phyloP scores from a whole-genome alignment of 805 yeast species.

The Candida michaelii region DNA sequence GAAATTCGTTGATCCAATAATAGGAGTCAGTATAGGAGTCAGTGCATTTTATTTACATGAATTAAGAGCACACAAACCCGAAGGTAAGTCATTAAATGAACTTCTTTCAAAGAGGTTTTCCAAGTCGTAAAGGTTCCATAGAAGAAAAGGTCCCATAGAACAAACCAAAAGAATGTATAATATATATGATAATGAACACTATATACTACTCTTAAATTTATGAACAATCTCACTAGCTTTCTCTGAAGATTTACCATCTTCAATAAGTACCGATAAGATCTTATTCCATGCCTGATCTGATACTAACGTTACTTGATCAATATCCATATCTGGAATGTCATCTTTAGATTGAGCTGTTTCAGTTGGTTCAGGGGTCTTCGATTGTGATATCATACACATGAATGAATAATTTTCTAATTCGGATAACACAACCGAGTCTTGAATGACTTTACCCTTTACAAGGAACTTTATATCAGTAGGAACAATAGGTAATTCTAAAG shows the following conservation, averaged over 20 bases:
- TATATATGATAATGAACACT: constrained; percentile 2
- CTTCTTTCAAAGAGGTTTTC: constrained; percentile 1
- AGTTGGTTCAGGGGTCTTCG: constrained; percentile 11
- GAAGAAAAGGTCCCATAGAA: background rate
- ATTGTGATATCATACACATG: constrained; percentile 44
- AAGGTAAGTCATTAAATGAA: constrained; percentile 55
- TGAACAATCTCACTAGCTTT: constrained; percentile 19
- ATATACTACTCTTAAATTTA: constrained; percentile 17
- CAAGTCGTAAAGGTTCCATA: background rate
- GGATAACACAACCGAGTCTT: constrained; percentile 44
- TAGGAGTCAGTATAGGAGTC: constrained; percentile 62
- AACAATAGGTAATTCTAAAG: constrained; percentile 27
- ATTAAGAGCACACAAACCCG: constrained; percentile 51
- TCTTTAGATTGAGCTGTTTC: background rate
- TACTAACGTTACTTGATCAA: constrained; percentile 9
- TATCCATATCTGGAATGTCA: constrained; percentile 10
- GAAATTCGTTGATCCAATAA: constrained; percentile 61
- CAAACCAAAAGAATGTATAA: background rate
- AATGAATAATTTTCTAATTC: constrained; percentile 27
- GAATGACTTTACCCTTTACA: constrained; percentile 61
- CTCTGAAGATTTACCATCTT: constrained; percentile 30
- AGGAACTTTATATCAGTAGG: constrained; percentile 50
- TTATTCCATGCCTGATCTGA: constrained; percentile 41
- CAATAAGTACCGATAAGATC: constrained; percentile 33
- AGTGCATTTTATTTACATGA: constrained; percentile 67